Evolutionary conservation across 1,139 yeast genomes (phyloP), one percentile per base, ranked within the genome.

Genomic region (Saccharomycopsis phalli): DNA sequence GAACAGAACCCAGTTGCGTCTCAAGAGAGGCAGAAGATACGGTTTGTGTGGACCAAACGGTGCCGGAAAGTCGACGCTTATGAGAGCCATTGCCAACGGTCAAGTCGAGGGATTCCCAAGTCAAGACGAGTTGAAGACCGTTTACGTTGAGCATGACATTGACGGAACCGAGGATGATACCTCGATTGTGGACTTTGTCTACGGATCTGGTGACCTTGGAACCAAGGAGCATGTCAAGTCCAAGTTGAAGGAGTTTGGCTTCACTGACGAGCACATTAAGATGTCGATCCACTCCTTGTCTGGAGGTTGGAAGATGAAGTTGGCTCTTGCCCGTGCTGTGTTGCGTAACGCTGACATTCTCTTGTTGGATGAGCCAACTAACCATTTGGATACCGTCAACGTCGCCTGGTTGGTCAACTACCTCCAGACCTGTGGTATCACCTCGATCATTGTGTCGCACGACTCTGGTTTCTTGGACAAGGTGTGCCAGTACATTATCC

Each of bases 271-370:
- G 61, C 47, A 44, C 30, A 34, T 44, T 28, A 35, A 97, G 55
- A 82, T 81, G 93, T 94, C 94, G 66, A 88, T 91, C 66, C 80
- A 87, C 63, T 84, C 96, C 52, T 76, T 91, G 58, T 88, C 97
- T 61, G 98, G 98, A 81, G 98, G 98, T 79, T 91, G 98, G 98
- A 91, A 91, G 80, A 91, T 91, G 98, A 91, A 91, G 75, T 80
- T 91, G 68, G 98, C 96, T 64, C 78, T 91, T 62, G 97, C 97
- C 58, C 84, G 96, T 74, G 98, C 98, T 63, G 96, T 91, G 65
- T 82, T 91, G 72, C 84, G 84, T 77, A 87, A 87, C 71, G 97
- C 97, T 59, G 97, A 91, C 71, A 91, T 91, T 64, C 76, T 91
- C 69, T 77, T 91, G 68, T 80, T 91, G 66, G 98, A 91, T 77